These are phyloP conservation scores for Chalciporus sp. DNA, from an alignment of 1,284 basidiomycete genomes.

Conservation along the genomic window DNA sequence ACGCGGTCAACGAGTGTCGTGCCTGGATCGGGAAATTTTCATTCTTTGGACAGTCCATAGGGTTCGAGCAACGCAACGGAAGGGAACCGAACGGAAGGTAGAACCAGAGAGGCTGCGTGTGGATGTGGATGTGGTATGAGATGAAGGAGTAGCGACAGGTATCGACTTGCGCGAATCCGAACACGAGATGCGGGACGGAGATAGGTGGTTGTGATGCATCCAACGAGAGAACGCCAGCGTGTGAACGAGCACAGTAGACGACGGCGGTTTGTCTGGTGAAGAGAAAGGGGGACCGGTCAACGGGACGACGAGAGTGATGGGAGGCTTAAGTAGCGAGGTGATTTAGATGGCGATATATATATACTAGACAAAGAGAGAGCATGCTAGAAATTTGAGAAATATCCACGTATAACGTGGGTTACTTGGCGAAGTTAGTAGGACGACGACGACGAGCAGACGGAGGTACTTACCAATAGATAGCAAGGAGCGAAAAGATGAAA, in stretches of 20 bases:
- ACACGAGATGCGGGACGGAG: neutral
- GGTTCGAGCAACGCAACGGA: neutral
- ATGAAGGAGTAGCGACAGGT: neutral
- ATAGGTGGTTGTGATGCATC: neutral
- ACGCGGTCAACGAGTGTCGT: no score
- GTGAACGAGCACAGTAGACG: neutral
- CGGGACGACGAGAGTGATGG: neutral
- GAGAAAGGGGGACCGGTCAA: neutral
- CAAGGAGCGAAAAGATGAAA: conserved; percentile 7
- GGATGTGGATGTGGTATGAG: neutral
- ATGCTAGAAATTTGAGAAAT: conserved; percentile 28
- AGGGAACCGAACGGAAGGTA: no score
- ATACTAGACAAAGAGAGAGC: conserved; percentile 22
- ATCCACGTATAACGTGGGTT: conserved; percentile 38
- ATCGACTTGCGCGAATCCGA: neutral
- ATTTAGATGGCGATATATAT: conserved; percentile 28
- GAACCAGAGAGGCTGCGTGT: no score
- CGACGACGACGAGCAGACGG: neutral
- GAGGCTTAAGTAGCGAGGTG: neutral
- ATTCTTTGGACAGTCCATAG: no score
- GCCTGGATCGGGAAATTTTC: no score
- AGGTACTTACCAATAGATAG: conserved; percentile 29
- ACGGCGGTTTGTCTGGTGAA: neutral
- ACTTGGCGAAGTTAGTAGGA: conserved; percentile 8
- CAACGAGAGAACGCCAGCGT: neutral